Evolutionary conservation across 2,329 filamentous ascomycete genomes (phyloP).

Genomic region (Fusarium sp.): DNA sequence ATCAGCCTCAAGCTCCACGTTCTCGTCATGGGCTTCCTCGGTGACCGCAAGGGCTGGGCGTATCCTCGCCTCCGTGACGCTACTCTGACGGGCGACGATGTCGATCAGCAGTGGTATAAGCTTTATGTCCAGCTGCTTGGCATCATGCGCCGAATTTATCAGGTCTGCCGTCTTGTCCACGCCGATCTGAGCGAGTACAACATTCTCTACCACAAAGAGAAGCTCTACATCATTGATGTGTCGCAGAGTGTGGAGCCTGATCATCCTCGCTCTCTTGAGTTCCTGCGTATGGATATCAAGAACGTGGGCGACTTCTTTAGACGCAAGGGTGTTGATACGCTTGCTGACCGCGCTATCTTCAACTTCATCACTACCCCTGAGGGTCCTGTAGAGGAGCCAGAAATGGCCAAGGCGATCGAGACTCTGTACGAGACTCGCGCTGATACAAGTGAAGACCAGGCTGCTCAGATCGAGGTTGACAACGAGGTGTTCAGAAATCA

Average conservation of each 20-base stretch:
- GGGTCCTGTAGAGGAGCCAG: conserved; percentile 68
- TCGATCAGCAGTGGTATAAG: conserved; percentile 76
- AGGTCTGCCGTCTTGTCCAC: conserved; percentile 90
- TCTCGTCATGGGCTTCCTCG: conserved; percentile 92
- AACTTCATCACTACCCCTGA: conserved; percentile 78
- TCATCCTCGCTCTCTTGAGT: conserved; percentile 91
- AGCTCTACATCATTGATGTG: conserved; percentile 95
- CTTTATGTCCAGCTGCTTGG: conserved; percentile 86
- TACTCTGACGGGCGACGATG: conserved; percentile 73
- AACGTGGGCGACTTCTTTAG: conserved; percentile 95
- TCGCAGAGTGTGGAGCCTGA: conserved; percentile 98
- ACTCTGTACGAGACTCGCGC: conserved; percentile 70
- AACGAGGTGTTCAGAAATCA: conserved; percentile 95
- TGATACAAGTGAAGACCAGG: conserved; percentile 59
- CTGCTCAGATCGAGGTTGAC: conserved; percentile 76
- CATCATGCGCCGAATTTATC: conserved; percentile 93
- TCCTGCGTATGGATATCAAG: conserved; percentile 98
- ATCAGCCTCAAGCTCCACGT: conserved; percentile 92
- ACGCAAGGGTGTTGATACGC: conserved; percentile 81
- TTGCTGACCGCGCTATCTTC: conserved; percentile 84
- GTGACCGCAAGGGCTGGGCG: conserved; percentile 85
- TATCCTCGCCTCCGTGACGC: conserved; percentile 91
- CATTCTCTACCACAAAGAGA: conserved; percentile 84
- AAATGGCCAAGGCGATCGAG: conserved; percentile 70
- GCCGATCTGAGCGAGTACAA: conserved; percentile 99